Evolutionary conservation across 208 protist genomes (phyloP), one percentile per base, ranked within the genome.

Genomic region (Acanthamoeba royreba): DNA sequence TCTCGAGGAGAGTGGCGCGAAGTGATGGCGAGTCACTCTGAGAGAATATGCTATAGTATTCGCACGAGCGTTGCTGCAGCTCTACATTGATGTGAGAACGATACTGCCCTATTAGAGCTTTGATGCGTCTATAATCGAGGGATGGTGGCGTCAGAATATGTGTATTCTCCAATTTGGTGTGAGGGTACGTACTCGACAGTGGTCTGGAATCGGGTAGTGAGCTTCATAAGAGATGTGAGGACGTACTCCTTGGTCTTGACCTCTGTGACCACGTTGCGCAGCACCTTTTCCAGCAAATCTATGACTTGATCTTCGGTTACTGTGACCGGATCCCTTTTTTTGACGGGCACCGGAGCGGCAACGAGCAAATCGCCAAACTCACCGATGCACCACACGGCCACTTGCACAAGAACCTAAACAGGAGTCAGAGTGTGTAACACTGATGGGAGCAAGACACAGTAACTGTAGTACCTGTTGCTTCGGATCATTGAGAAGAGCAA

Each of bases 331-430:
- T 95, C 94, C 19, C 94, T 49, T 25, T 94, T 90, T 7, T 96
- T 88, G 40, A 61, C 89, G 52, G 93, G 63, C 38, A 88, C 89
- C 33, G 88, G 94, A 31, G 92, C 95, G 0, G 77, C 38, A 4
- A 98, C 93, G 1, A 99, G 96, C 17, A 98, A 49, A 83, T 99
- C 98, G 9, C 98, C 97, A 95, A 98, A 99, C 96, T 99, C 99
- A 81, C 99, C 99, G 63, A 99, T 97, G 94, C 96, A 98, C 98
- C 98, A 99, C 33, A 99, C 93, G 5, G 97, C 97, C 22, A 98
- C 98, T 81, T 99, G 95, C 33, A 99, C 95, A 87, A 99, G 98
- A 3, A 98, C 96, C 53, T 98, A 96, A 85, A 94, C 31, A 53
- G 69, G 40, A 79, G 66, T n/a, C 25, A 83, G 74, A 4, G 74